Evolutionary conservation across 176 grass and related monocot genomes (phyloP), one percentile per base, ranked within the genome.

Genomic region (Thalia dealbata): DNA sequence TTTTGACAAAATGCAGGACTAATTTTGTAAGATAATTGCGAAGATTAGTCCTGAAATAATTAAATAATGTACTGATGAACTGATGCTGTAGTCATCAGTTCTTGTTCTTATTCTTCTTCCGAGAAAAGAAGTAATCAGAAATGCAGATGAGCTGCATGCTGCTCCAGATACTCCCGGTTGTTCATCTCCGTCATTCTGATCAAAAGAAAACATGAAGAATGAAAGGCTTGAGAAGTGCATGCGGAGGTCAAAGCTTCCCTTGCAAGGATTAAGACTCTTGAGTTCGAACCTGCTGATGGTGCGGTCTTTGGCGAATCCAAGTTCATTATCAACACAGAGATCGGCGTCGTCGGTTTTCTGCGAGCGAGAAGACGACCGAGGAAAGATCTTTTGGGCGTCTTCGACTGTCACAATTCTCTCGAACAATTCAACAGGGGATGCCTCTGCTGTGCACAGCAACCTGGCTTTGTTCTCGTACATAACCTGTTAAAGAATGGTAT

Each of bases 391-490:
- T 3, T 72, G 78, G 71, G 88, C 88, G 79, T 96, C 86, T 61
- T 64, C 75, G 11, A 89, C 81, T 1, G 92, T 96, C 61, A 89
- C 78, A 22, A 96, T 56, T 48, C 79, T 89, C 65, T 89, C 80
- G 52, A 96, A 96, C 24, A 96, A 78, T 29, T 89, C 82, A 56
- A 83, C 64, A 21, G 84, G 86, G 18, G 75, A 76, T 52, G 92
- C 86, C 76, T 96, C 92, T 0, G 88, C 88, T 66, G 92, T 89
- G 75, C 92, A 91, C 67, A 96, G 76, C 23, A 96, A 66, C 63
- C 88, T 91, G 30, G 72, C 92, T 76, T 83, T 89, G 32, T 96
- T 96, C 79, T 96, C 92, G 23, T 91, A 91, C 92, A 96, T 87
- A 7, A 96, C 92, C 92, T 96, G 81, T 72, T 52, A 14, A 51